Conservation (phyloP, 768 basidiomycete species). For the Mycena pura region DNA sequence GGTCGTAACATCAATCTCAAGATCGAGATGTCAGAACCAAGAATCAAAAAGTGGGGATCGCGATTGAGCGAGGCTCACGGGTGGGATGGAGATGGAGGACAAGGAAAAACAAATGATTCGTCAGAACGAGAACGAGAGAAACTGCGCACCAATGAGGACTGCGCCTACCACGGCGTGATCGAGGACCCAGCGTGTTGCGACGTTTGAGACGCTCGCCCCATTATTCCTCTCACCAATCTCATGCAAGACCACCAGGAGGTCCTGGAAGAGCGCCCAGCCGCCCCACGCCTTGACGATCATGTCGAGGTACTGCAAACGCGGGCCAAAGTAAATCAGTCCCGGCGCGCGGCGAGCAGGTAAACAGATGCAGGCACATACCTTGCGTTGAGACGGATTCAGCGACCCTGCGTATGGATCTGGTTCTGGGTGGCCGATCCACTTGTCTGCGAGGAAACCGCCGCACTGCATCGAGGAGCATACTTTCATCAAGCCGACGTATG, state of each 20-base stretch:
- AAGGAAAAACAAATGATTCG: too few relatives aligned
- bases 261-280: conserved; percentile 77
- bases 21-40: neutral
- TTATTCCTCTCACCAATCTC: conserved; percentile 70
- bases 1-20: neutral
- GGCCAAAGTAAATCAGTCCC: neutral
- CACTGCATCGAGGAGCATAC: conserved; percentile 59
- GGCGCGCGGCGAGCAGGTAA: neutral
- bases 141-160: conserved; percentile 71
- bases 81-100: neutral
- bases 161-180: conserved; percentile 84
- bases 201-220: conserved; percentile 72
- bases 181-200: conserved; percentile 87
- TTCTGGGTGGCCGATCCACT: conserved; percentile 70
- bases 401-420: conserved; percentile 73
- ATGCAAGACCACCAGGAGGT: conserved; percentile 63
- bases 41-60: too few relatives aligned
- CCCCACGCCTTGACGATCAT: conserved; percentile 85
- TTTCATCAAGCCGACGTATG: neutral
- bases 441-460: conserved; percentile 82
- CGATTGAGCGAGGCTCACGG: too few relatives aligned
- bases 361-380: conserved; percentile 51
- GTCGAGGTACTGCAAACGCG: conserved; percentile 72
- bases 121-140: neutral
- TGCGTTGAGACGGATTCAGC: conserved; percentile 84